Conservation (phyloP, 306 rosid genomes). For the Sicyos baderoa region DNA sequence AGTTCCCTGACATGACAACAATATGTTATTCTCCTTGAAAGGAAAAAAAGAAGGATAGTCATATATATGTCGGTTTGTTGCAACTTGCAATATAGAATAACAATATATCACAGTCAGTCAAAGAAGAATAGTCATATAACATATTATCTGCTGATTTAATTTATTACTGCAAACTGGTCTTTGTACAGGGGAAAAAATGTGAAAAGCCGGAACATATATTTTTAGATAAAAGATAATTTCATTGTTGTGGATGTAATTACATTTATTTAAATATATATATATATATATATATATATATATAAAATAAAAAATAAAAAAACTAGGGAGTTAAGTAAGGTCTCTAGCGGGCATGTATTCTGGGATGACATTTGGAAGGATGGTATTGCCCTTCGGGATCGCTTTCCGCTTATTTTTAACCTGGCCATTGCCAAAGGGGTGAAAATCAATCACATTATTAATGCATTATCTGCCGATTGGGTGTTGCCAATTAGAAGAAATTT, state of each 20-base stretch:
- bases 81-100: background rate
- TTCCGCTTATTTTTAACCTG: too few species aligned
- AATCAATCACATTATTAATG: too few species aligned
- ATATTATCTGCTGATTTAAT: background rate
- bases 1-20: slow-evolving; percentile 48
- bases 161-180: slow-evolving; percentile 1
- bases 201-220: background rate
- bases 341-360: background rate
- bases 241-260: slow-evolving; percentile 3
- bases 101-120: background rate
- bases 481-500: too few species aligned
- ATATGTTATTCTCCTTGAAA: slow-evolving; percentile 16
- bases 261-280: too few species aligned
- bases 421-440: too few species aligned
- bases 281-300: too few species aligned
- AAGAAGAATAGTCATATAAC: background rate
- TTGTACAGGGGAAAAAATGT: background rate
- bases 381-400: too few species aligned
- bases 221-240: background rate
- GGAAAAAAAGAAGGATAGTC: slow-evolving; percentile 4
- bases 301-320: background rate
- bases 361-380: too few species aligned
- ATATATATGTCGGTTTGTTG: background rate
- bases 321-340: background rate
- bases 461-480: too few species aligned